Evolutionary conservation across 352 stramenopile genomes (phyloP).

Genomic region (Pythium vanterpoolii): DNA sequence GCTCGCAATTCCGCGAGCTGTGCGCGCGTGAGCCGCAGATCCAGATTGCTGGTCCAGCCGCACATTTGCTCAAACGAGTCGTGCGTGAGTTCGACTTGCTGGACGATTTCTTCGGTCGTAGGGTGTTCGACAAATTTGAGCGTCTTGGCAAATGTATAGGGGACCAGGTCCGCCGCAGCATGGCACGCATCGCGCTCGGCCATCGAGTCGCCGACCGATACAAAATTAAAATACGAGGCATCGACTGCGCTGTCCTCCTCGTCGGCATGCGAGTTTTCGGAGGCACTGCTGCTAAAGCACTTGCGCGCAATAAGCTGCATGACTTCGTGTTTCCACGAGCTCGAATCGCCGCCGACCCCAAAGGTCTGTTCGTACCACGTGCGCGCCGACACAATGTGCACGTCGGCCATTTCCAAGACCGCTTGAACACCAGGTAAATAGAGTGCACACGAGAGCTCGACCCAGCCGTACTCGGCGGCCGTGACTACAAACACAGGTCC

Average conservation of each 20-base stretch:
- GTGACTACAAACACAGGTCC: conserved; percentile 86
- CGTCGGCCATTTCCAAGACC: conserved; percentile 66
- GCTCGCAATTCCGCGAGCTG: conserved; percentile 76
- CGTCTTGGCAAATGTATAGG: conserved; percentile 78
- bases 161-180: conserved; percentile 54
- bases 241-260: conserved; percentile 1
- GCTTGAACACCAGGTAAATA: conserved; percentile 68
- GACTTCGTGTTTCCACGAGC: conserved; percentile 81
- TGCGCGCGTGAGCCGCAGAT: conserved; percentile 69
- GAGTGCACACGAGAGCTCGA: conserved; percentile 77
- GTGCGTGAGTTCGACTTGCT: conserved; percentile 81
- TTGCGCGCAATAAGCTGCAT: conserved; percentile 86
- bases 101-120: conserved; percentile 72
- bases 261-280: no score
- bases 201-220: conserved; percentile 85
- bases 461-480: conserved; percentile 76
- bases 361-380: conserved; percentile 88
- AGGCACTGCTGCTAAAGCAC: conserved; percentile 49
- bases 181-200: conserved; percentile 85
- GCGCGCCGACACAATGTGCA: conserved; percentile 83
- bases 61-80: conserved; percentile 89
- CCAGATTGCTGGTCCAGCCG: conserved; percentile 61
- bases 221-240: conserved; percentile 70
- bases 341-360: conserved; percentile 69
- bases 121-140: conserved; percentile 86